Evolutionary conservation across 2,329 filamentous ascomycete genomes (phyloP).

Genomic region (Epichloe coenophiala): DNA sequence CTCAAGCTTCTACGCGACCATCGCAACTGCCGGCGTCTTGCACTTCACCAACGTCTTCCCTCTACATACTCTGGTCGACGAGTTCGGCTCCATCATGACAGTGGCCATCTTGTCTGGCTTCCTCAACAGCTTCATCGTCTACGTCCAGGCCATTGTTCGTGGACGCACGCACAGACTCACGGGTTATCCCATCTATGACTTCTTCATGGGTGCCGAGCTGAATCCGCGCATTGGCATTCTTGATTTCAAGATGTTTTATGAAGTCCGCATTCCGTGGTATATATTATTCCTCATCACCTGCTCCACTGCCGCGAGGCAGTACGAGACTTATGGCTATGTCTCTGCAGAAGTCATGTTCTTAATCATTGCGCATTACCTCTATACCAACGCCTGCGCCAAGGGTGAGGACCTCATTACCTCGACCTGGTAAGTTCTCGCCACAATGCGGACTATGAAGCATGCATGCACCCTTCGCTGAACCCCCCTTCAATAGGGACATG

Average conservation of each 20-base stretch:
- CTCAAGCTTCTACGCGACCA: constrained; percentile 75
- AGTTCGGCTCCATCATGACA: constrained; percentile 85
- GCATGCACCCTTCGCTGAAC: no score
- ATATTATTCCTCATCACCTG: constrained; percentile 64
- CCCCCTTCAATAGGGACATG: constrained; percentile 46
- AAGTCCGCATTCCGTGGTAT: constrained; percentile 86
- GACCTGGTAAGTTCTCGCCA: constrained; percentile 40
- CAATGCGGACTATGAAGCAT: no score
- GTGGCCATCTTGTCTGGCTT: constrained; percentile 93
- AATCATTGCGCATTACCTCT: constrained; percentile 80
- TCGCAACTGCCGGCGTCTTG: constrained; percentile 53
- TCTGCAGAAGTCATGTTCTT: constrained; percentile 72
- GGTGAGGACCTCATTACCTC: constrained; percentile 82
- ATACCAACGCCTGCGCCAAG: constrained; percentile 85
- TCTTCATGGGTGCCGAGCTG: constrained; percentile 95
- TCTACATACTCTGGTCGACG: constrained; percentile 82
- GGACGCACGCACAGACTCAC: constrained; percentile 62
- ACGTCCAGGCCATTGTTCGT: constrained; percentile 68
- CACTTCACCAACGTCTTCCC: constrained; percentile 79
- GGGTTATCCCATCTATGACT: constrained; percentile 67
- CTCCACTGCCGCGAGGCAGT: constrained; percentile 65
- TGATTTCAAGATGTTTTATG: constrained; percentile 93
- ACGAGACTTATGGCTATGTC: constrained; percentile 73
- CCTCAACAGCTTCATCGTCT: constrained; percentile 69
- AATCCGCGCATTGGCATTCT: constrained; percentile 60